Evolutionary conservation across 768 basidiomycete genomes (phyloP).

Genomic region (Polyporus arcularius): DNA sequence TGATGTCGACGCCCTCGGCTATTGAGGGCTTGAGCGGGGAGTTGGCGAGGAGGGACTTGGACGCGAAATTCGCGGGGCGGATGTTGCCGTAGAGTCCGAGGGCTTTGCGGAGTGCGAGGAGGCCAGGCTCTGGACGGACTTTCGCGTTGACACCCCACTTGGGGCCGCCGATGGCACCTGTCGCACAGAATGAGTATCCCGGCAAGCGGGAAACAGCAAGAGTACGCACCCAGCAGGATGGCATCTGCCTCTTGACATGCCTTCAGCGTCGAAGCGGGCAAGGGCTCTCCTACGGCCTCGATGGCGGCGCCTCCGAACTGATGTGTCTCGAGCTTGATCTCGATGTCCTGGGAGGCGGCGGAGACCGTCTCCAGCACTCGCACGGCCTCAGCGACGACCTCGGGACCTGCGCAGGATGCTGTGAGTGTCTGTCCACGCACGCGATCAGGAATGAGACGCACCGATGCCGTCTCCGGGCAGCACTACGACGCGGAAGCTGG

Average conservation of each 20-base stretch:
- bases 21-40: constrained; percentile 88
- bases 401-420: constrained; percentile 64
- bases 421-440: neutral
- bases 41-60: constrained; percentile 82
- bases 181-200: neutral
- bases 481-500: constrained; percentile 83
- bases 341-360: constrained; percentile 58
- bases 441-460: constrained; percentile 34
- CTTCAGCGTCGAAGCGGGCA: constrained; percentile 81
- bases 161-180: constrained; percentile 97
- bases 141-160: constrained; percentile 93
- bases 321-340: constrained; percentile 73
- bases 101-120: constrained; percentile 85
- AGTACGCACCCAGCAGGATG: constrained; percentile 81
- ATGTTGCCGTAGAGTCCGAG: constrained; percentile 98
- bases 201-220: neutral
- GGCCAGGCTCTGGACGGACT: constrained; percentile 90
- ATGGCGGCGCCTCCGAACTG: constrained; percentile 94
- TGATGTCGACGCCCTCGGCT: constrained; percentile 84
- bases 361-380: constrained; percentile 78
- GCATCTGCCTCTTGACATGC: constrained; percentile 95
- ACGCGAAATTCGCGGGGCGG: constrained; percentile 93
- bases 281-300: constrained; percentile 80
- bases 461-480: constrained; percentile 99
- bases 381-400: constrained; percentile 84